These are phyloP conservation scores for Penicillium fimorum DNA, from an alignment of 495 filamentous ascomycete species.

Conservation along the genomic window DNA sequence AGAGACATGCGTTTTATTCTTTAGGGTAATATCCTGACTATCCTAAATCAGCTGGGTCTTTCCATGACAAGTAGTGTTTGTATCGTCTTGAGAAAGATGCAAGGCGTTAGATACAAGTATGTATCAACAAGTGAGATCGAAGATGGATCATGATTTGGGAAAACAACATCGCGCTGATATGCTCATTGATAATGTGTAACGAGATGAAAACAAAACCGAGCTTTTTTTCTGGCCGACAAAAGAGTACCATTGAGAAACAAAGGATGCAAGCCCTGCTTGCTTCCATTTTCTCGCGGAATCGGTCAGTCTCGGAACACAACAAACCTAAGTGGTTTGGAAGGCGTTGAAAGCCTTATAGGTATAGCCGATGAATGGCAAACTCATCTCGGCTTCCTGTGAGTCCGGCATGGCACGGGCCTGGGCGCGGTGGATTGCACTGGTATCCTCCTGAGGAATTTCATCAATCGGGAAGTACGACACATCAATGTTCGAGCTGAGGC, in stretches of 20 bases:
- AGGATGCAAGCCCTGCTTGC: slow-evolving; percentile 43
- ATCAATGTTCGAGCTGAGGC: slow-evolving; percentile 85
- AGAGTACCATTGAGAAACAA: slow-evolving; percentile 19
- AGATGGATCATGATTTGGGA: slow-evolving; percentile 37
- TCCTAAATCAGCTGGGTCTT: background rate
- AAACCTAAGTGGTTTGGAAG: slow-evolving; percentile 47
- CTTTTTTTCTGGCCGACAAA: slow-evolving; percentile 3
- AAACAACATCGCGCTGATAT: slow-evolving; percentile 44
- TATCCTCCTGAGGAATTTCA: slow-evolving; percentile 93
- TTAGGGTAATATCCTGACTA: slow-evolving; percentile 2
- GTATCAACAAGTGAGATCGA: slow-evolving; percentile 25
- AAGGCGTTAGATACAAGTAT: slow-evolving; percentile 21
- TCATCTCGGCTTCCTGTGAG: slow-evolving; percentile 77
- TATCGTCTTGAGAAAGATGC: slow-evolving; percentile 28
- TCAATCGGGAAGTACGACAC: slow-evolving; percentile 99
- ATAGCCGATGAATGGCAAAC: slow-evolving; percentile 94
- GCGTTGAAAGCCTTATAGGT: slow-evolving; percentile 98
- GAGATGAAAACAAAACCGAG: slow-evolving; percentile 23
- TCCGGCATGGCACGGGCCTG: slow-evolving; percentile 62
- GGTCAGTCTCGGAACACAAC: slow-evolving; percentile 13
- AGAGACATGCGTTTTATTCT: background rate
- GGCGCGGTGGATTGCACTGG: slow-evolving; percentile 64
- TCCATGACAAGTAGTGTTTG: slow-evolving; percentile 15
- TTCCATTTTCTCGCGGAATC: slow-evolving; percentile 12
- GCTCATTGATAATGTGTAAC: slow-evolving; percentile 36